Base-by-base conservation (phyloP, 129 eudicot species). In the Flaveria trinervia region DNA sequence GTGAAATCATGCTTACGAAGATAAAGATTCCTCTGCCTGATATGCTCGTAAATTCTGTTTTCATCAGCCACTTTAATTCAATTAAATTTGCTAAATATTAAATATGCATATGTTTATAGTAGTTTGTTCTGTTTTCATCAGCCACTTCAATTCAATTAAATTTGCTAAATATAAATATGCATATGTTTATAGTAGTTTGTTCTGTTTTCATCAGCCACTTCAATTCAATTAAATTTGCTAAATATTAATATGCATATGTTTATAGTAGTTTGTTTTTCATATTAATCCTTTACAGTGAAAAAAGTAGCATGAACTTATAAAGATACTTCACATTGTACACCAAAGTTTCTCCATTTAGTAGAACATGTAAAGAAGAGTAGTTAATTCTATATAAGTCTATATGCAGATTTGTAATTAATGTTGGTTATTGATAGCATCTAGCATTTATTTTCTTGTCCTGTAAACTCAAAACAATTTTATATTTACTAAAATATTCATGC, bases 41-140 rank as follows among this genome's bases (percentile, higher is more conserved):
- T 33, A 16, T 71, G 76, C 62, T 71, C 6, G 76, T 71, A 87
- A 89, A 91, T 83, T 77, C 75, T 64, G 46, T 71, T 65, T 56
- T 69, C 68, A 69, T 64, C 23, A 30, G 45, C 62, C 41, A 9
- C 30, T 39, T 18, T 15, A 68, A 23, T 39, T 39, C 26, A 14
- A 23, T 25, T 33, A 36, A 51, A 5, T 51, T 51, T 75, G 65
- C 65, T 65, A 51, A 51, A 50, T 50, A 33, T 18, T 65, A 33
- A 14, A 10, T 57, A 57, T 57, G 64, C 66, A 60, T 60, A 10
- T 60, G 12, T 10, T 60, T 36, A 60, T 23, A 7, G 62, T 60
- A 23, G n/a, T 60, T 60, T 60, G 66, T 12, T 60, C 75, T 64
- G 46, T 71, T 65, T 56, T 69, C 68, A 69, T 64, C 23, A 30